Evolutionary conservation across 176 grass and related monocot genomes (phyloP).

Genomic region (Sorghum bicolor): DNA sequence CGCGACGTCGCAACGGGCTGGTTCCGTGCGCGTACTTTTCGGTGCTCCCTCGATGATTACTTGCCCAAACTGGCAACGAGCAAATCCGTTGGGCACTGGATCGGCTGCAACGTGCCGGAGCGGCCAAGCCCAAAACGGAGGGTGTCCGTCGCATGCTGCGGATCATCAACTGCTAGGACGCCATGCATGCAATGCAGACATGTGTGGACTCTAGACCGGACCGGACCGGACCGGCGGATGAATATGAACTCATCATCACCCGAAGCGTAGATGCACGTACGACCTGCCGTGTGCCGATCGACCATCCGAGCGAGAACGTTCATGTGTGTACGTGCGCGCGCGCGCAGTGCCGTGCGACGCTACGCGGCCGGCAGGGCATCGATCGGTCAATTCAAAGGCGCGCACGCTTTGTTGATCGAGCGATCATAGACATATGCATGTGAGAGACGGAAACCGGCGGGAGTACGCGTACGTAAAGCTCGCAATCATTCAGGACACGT

Average conservation of each 20-base stretch:
- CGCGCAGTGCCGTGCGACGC: neutral
- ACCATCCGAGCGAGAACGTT: neutral
- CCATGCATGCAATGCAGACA: neutral
- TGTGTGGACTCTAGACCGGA: neutral
- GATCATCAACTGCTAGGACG: neutral
- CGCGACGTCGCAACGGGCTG: neutral
- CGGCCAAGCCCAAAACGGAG: neutral
- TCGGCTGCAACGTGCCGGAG: neutral
- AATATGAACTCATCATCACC: neutral
- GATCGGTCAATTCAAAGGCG: neutral
- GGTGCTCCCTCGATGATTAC: neutral
- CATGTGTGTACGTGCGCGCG: neutral
- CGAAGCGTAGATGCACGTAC: neutral
- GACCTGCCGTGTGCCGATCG: neutral
- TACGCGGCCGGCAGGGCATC: neutral
- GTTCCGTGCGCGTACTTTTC: neutral
- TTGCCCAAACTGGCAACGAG: neutral
- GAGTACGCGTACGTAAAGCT: neutral
- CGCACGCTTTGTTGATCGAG: neutral
- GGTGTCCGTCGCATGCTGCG: neutral
- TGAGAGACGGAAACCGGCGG: neutral
- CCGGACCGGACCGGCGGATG: too few relatives aligned
- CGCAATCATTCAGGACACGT: constrained; percentile 48
- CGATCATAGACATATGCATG: neutral
- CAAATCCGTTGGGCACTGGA: neutral